Conservation (phyloP, 129 eudicot species). For the Lonicera japonica region DNA sequence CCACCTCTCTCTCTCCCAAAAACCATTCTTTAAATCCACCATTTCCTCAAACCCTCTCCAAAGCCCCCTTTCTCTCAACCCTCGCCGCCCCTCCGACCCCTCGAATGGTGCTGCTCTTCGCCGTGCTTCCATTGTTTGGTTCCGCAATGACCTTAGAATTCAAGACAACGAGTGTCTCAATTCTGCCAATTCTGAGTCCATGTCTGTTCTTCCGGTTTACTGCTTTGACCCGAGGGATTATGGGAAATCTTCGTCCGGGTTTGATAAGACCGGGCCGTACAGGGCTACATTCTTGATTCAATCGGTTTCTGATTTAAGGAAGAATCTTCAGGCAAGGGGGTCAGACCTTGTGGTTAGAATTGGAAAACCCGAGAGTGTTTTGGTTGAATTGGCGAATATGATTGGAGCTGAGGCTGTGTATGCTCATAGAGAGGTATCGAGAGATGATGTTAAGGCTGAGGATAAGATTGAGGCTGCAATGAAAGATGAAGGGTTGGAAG, state of each 20-base stretch:
- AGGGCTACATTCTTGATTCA: conserved; percentile 67
- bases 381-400: conserved; percentile 60
- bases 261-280: conserved; percentile 87
- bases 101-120: conserved; percentile 51
- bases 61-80: conserved; percentile 49
- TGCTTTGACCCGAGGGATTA: conserved; percentile 90
- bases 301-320: conserved; percentile 59
- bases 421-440: conserved; percentile 69
- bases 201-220: conserved; percentile 73
- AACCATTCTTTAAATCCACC: conserved; percentile 45
- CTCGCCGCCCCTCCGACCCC: conserved; percentile 79
- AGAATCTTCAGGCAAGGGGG: conserved; percentile 59
- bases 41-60: conserved; percentile 65
- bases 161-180: conserved; percentile 71
- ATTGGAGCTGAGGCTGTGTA: conserved; percentile 85
- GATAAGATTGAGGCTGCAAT: conserved; percentile 50
- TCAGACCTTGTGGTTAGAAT: conserved; percentile 77
- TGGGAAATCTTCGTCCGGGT: conserved; percentile 77
- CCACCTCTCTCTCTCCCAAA: conserved; percentile 32
- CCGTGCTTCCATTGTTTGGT: conserved; percentile 72
- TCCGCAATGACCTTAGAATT: conserved; percentile 78
- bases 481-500: conserved; percentile 86
- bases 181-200: conserved; percentile 70
- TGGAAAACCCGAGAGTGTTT: conserved; percentile 71
- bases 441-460: conserved; percentile 82